Percentiles rank a stretch among this genome's conserved stretches.
Evolutionary conservation across 345 rosid species (phyloP).

Genomic region (Dimocarpus longan): DNA sequence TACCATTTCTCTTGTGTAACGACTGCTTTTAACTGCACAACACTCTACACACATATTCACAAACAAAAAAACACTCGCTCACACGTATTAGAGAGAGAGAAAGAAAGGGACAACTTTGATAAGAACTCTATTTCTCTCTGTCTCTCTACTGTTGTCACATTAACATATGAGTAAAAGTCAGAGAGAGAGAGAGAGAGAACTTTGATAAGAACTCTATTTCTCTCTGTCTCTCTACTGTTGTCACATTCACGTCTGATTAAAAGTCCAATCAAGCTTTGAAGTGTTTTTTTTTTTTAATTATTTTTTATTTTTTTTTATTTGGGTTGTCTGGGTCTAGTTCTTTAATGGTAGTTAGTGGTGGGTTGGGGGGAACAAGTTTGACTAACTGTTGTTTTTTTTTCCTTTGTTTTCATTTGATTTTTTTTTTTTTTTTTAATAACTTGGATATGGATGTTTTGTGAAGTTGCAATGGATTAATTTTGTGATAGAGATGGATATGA

Average conservation of each 20-base stretch:
- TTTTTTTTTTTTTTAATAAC: no score
- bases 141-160: background rate
- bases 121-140: background rate
- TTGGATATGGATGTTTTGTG: no score
- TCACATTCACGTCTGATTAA: background rate
- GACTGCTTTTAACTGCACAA: slow-evolving; percentile 14
- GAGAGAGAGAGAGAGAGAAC: no score
- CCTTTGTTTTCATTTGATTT: no score
- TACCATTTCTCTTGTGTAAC: slow-evolving; percentile 7
- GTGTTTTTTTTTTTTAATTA: background rate
- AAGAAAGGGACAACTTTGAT: background rate
- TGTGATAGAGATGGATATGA: no score
- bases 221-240: no score
- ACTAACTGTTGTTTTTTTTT: no score
- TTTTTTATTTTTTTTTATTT: background rate
- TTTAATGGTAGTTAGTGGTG: slow-evolving; percentile 43
- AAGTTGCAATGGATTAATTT: no score
- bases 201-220: no score
- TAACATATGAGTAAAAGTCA: no score
- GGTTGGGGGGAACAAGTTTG: no score
- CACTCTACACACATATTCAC: background rate
- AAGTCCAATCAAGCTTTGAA: background rate
- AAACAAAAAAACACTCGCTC: background rate
- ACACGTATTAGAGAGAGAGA: background rate
- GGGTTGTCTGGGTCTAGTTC: background rate